Evolutionary conservation across 352 stramenopile species (phyloP), one percentile per base, ranked within the genome.

Genomic region (Phytophthora tubulina): DNA sequence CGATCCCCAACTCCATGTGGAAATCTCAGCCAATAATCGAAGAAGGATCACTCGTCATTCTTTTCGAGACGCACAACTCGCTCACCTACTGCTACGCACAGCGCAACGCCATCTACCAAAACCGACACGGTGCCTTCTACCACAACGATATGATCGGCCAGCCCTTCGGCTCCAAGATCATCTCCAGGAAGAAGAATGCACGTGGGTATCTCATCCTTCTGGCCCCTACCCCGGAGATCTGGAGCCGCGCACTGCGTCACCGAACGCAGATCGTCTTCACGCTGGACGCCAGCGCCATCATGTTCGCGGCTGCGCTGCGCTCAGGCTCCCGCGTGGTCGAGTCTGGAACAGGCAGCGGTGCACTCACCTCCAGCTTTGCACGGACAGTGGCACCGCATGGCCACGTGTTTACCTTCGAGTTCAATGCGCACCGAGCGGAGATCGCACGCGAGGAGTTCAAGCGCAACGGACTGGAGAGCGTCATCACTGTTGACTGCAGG

Each of bases 201-300:
- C 79, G 73, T 31, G 94, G 94, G 4, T 99, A 97, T 72, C 84
- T 99, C 42, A 99, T 98, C 75, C 76, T 98, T 35, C 76, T 99
- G 48, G 87, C 96, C 46, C 97, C 97, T 9, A 99, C 97, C 10
- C 94, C 97, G 7, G 97, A 99, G 79, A 83, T 99, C 27, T 99
- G 98, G 98, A 97, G 93, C 60, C 86, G 88, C n/a, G 89, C 89
- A 62, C 69, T 97, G 79, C 87, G 89, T 59, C 90, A 96, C 56
- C 88, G 98, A 62, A 99, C 98, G 32, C 98, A 99, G 81, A 99
- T 99, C 79, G 96, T 99, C 21, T 98, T 99, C 72, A 97, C 97
- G 56, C 75, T 99, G 21, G 96, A 99, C 81, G 92, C 96, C 9
- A 96, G 85, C 57, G 95, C 97, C 65, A 97, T 99, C 75, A 83